phyloP scores from a whole-genome alignment of 2,329 filamentous ascomycete species.

The Chrysoporthe cubensis region DNA sequence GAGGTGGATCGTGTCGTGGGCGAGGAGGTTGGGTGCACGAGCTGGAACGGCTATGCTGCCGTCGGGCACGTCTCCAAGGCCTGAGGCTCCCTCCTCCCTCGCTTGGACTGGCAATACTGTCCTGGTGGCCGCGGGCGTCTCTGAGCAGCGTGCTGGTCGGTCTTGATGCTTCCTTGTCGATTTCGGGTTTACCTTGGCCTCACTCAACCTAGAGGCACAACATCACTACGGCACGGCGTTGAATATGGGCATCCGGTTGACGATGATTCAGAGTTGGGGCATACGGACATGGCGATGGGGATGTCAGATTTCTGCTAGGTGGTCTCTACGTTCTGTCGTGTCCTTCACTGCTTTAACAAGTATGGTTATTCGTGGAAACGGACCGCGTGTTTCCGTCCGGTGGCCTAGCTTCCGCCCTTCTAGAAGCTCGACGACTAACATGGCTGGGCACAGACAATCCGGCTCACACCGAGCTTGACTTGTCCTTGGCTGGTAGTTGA shows the following conservation, averaged over 20 bases:
- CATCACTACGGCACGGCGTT: background rate
- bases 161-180: background rate
- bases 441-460: background rate
- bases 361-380: background rate
- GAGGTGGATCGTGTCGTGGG: conserved; percentile 17
- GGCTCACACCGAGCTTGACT: background rate
- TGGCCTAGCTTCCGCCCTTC: background rate
- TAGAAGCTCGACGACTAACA: background rate
- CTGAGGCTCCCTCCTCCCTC: background rate
- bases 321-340: background rate
- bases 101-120: background rate
- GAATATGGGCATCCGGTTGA: conserved; percentile 1
- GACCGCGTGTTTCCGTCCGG: background rate
- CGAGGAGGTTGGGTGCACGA: conserved; percentile 19
- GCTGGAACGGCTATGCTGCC: conserved; percentile 21
- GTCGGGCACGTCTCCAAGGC: background rate
- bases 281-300: background rate
- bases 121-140: background rate
- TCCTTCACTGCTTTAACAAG: background rate
- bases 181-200: background rate
- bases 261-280: no score
- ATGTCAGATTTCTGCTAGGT: background rate
- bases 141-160: background rate
- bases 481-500: background rate
- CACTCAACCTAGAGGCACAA: background rate